Conservation (phyloP, 805 yeast genomes). For the Metschnikowia hibisci region DNA sequence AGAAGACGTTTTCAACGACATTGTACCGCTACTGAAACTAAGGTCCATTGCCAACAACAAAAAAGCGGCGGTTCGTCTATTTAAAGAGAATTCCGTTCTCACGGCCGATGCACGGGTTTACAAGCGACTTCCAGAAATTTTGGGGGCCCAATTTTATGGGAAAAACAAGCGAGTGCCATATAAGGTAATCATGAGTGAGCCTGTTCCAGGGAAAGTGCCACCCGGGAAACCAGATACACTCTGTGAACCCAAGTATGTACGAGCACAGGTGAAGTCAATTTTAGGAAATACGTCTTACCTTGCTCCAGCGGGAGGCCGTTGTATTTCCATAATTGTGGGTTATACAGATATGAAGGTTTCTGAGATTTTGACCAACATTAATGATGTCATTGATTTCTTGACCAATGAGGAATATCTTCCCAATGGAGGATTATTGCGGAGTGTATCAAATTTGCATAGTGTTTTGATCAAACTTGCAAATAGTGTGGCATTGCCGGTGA, state of each 20-base stretch:
- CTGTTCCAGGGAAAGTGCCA: slow-evolving; percentile 32
- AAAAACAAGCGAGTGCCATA: slow-evolving; percentile 65
- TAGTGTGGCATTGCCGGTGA: slow-evolving; percentile 62
- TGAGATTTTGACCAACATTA: slow-evolving; percentile 49
- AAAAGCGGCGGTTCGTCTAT: slow-evolving; percentile 45
- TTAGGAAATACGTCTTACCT: slow-evolving; percentile 56
- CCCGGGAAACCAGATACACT: slow-evolving; percentile 49
- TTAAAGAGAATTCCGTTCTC: slow-evolving; percentile 61
- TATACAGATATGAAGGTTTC: slow-evolving; percentile 41
- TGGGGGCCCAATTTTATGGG: slow-evolving; percentile 60
- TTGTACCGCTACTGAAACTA: slow-evolving; percentile 56
- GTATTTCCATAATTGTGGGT: slow-evolving; percentile 60
- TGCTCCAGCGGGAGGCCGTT: slow-evolving; percentile 59
- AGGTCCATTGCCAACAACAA: slow-evolving; percentile 43
- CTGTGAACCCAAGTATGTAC: slow-evolving; percentile 63
- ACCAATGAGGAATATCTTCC: slow-evolving; percentile 43
- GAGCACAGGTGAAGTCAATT: slow-evolving; percentile 61
- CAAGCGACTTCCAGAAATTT: slow-evolving; percentile 51
- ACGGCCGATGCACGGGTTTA: slow-evolving; percentile 68
- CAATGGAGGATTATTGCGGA: slow-evolving; percentile 55
- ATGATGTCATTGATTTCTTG: slow-evolving; percentile 48
- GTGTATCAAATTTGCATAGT: slow-evolving; percentile 42
- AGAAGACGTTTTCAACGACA: slow-evolving; percentile 57
- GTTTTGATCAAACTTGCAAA: slow-evolving; percentile 62
- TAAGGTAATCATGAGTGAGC: slow-evolving; percentile 57